A percentile compares a stretch with the other conserved stretches of the same genome.
These are phyloP conservation scores for Quillaja saponaria DNA, from an alignment of 306 rosid species.

Conservation along the genomic window DNA sequence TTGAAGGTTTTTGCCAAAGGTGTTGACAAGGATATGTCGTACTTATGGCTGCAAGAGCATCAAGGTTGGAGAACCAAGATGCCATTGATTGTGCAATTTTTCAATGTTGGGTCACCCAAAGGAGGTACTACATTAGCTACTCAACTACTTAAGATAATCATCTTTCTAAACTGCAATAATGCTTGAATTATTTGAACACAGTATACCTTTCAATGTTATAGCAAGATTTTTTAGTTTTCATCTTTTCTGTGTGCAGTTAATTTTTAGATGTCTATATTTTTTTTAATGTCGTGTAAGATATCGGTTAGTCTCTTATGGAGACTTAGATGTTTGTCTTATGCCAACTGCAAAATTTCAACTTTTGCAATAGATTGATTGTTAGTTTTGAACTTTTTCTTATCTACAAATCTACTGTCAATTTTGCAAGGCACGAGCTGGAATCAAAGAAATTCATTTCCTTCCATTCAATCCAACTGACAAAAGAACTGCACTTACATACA, in stretches of 20 bases:
- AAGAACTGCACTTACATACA: conserved; percentile 75
- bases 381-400: conserved; percentile 4
- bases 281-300: background rate
- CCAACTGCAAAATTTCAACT: conserved; percentile 2
- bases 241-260: background rate
- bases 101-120: conserved; percentile 74
- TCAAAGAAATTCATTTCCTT: conserved; percentile 73
- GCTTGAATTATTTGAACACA: background rate
- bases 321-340: background rate
- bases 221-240: conserved; percentile 1
- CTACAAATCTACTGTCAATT: conserved; percentile 4
- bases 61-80: conserved; percentile 73
- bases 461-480: conserved; percentile 79
- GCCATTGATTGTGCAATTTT: conserved; percentile 73
- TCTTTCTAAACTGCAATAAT: background rate
- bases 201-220: background rate
- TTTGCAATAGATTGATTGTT: background rate
- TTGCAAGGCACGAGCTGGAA: conserved; percentile 61
- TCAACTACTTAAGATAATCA: background rate
- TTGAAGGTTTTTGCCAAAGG: conserved; percentile 57
- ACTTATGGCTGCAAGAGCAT: conserved; percentile 82
- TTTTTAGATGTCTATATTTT: background rate
- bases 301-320: background rate
- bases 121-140: conserved; percentile 49
- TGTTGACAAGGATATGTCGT: conserved; percentile 62